Conservation (phyloP, 176 grass and related monocot species). For the Oryza australiensis region DNA sequence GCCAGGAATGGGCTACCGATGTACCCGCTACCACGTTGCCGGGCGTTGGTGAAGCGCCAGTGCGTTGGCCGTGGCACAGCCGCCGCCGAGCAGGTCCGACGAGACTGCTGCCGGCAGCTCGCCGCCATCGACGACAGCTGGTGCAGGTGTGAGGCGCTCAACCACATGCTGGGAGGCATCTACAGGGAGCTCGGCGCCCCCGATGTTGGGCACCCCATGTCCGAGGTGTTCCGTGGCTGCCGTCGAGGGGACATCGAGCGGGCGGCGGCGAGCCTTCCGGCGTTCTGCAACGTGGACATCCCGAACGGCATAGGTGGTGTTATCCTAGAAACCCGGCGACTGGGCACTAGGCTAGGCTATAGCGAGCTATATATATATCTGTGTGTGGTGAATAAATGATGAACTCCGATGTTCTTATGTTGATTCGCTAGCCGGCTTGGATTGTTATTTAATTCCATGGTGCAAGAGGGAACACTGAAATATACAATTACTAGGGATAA, state of each 20-base stretch:
- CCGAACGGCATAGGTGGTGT: background rate
- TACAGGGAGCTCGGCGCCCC: background rate
- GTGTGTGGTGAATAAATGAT: too few relatives aligned
- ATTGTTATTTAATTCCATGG: too few relatives aligned
- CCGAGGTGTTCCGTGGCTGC: background rate
- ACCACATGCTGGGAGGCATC: background rate
- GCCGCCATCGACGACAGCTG: background rate
- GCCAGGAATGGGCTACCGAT: background rate
- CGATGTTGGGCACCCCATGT: background rate
- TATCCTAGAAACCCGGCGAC: background rate
- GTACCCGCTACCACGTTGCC: constrained; percentile 2
- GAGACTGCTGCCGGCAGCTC: constrained; percentile 1
- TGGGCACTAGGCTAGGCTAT: background rate
- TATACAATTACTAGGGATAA: too few relatives aligned
- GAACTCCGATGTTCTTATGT: too few relatives aligned
- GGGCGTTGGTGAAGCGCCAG: background rate
- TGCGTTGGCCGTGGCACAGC: background rate
- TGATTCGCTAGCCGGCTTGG: too few relatives aligned
- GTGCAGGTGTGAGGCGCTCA: background rate
- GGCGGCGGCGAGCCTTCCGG: background rate
- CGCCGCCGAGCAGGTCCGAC: background rate
- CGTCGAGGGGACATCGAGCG: background rate
- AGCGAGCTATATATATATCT: too few relatives aligned
- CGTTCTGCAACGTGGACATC: background rate
- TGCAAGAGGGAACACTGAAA: too few relatives aligned